Evolutionary conservation across 331 rosid species (phyloP), one percentile per base, ranked within the genome.

Genomic region (Saraca asoca): DNA sequence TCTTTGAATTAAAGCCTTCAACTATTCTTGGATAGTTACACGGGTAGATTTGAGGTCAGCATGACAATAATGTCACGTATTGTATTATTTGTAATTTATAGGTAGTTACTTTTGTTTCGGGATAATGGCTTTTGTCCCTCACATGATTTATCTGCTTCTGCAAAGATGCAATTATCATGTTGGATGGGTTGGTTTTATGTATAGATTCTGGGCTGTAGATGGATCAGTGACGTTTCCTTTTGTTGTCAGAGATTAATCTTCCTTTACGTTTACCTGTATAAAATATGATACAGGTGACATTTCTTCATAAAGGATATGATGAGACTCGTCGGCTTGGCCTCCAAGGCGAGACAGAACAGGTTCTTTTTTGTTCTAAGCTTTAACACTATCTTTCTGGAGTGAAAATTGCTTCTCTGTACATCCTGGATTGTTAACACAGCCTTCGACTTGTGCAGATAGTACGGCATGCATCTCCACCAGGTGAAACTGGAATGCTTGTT

Each of bases 401-500:
- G 38, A 51, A 46, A 64, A 45, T 64, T 73, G 19, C 65, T 11
- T 50, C 75, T 33, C 61, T 54, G 41, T 68, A 38, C 44, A 60
- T 56, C 81, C 29, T 46, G 51, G 52, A 51, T 68, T 66, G 49
- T 75, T 70, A 53, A 77, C 51, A 34, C n/a, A 17, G 33, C 15
- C 42, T 78, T 64, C 66, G 60, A 69, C 68, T 81, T 68, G 70
- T 78, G 76, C 68, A 93, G 98, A 81, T 86, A 61, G 98, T 93
- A 35, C 76, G 96, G 0, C 82, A 81, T 75, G 94, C 91, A 55
- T 90, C 98, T 82, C 88, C 88, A 17, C 66, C 46, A 19, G 69
- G 82, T 66, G 98, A 93, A 81, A 93, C 96, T 76, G 98, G 98
- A 76, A 93, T 93, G 96, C 98, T 87, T 65, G 94, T 93, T 66